Percentiles rank a stretch among this genome's conserved stretches.
phyloP scores from a whole-genome alignment of 2,329 filamentous ascomycete species.

The Xylaria sp. region DNA sequence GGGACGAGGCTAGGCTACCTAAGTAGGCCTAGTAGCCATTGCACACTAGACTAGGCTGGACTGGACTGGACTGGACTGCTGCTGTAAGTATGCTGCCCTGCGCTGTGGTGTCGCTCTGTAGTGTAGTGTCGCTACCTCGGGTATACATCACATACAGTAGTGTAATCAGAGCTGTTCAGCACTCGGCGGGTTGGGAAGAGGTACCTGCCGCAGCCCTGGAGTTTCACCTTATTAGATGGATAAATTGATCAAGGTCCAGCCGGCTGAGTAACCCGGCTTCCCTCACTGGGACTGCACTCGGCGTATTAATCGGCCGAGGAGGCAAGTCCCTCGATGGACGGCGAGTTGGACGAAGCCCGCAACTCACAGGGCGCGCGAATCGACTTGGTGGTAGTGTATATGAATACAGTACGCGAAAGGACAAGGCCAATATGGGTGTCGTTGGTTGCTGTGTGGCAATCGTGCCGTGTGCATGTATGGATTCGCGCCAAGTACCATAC shows the following conservation, averaged over 20 bases:
- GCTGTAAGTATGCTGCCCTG: no score
- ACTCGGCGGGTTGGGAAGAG: neutral
- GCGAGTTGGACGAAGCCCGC: neutral
- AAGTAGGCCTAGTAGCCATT: no score
- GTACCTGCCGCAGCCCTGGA: neutral
- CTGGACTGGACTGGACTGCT: no score
- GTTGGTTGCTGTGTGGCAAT: neutral
- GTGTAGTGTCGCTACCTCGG: no score
- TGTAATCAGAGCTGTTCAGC: neutral
- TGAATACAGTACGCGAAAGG: no score
- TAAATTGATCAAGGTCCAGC: neutral
- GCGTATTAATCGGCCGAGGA: constrained; percentile 11
- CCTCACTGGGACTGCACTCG: constrained; percentile 1
- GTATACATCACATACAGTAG: no score
- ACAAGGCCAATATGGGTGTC: no score
- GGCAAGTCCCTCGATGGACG: neutral
- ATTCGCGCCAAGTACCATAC: neutral
- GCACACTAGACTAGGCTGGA: no score
- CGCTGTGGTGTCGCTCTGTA: no score
- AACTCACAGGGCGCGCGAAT: neutral
- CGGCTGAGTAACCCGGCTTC: constrained; percentile 2
- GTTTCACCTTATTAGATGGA: constrained; percentile 14
- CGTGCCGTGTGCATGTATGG: neutral
- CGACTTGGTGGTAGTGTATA: neutral
- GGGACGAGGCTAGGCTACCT: no score